Percentiles rank a stretch among this genome's conserved stretches.
Evolutionary conservation across 768 basidiomycete genomes (phyloP).

Genomic region (Neoboletus magnificus): DNA sequence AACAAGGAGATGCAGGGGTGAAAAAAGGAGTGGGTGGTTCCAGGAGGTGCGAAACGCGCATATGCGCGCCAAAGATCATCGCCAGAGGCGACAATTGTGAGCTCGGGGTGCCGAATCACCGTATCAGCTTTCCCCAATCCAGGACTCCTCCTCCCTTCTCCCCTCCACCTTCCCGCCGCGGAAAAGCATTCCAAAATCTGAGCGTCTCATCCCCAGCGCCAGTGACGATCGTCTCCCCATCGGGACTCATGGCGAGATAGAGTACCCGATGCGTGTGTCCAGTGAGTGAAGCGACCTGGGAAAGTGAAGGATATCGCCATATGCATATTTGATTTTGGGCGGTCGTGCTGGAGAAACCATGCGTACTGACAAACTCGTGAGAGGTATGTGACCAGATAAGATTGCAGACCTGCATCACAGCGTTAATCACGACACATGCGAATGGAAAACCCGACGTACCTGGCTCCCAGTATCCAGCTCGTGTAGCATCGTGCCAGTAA

Average conservation of each 20-base stretch:
- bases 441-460: slow-evolving; percentile 39
- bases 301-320: slow-evolving; percentile 90
- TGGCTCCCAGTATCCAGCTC: slow-evolving; percentile 95
- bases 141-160: slow-evolving; percentile 38
- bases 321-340: slow-evolving; percentile 96
- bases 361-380: slow-evolving; percentile 96
- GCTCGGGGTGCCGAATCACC: slow-evolving; percentile 26
- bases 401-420: slow-evolving; percentile 79
- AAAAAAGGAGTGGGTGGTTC: neutral
- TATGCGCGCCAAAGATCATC: slow-evolving; percentile 5
- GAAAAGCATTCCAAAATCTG: slow-evolving; percentile 97
- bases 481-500: slow-evolving; percentile 78
- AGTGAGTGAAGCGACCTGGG: slow-evolving; percentile 91
- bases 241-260: slow-evolving; percentile 96
- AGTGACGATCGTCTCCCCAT: slow-evolving; percentile 96
- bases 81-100: neutral
- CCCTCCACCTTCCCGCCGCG: slow-evolving; percentile 54
- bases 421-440: slow-evolving; percentile 2
- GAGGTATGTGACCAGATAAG: slow-evolving; percentile 95
- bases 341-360: slow-evolving; percentile 91
- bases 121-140: slow-evolving; percentile 51
- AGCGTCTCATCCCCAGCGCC: slow-evolving; percentile 98
- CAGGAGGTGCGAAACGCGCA: neutral
- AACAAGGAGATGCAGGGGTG: slow-evolving; percentile 4
- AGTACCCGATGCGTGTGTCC: slow-evolving; percentile 95